phyloP scores from a whole-genome alignment of 2,329 filamentous ascomycete genomes.

The Cadophora malorum region DNA sequence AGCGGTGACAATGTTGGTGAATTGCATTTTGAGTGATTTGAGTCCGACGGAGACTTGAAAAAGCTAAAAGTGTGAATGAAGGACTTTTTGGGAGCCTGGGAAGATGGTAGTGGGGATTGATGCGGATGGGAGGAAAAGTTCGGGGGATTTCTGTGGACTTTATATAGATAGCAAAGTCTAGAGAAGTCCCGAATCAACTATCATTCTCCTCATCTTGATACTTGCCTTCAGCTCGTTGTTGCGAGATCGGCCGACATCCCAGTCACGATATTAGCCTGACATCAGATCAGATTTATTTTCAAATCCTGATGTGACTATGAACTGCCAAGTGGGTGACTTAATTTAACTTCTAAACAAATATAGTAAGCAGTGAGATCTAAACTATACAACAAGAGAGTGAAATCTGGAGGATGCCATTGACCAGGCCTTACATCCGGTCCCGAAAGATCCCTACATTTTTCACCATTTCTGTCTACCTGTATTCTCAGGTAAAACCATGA shows the following conservation, averaged over 20 bases:
- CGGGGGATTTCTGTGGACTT: background rate
- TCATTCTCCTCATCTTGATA: background rate
- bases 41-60: background rate
- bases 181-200: background rate
- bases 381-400: background rate
- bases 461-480: no score
- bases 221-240: background rate
- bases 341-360: background rate
- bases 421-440: no score
- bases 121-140: background rate
- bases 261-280: background rate
- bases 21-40: constrained; percentile 22
- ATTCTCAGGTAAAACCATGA: no score
- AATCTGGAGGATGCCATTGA: no score
- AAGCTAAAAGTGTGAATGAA: background rate
- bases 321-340: background rate
- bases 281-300: background rate
- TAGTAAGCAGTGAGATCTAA: background rate
- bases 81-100: background rate
- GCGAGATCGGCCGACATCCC: background rate
- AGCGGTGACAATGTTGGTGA: constrained; percentile 24
- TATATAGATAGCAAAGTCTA: background rate
- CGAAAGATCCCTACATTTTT: no score
- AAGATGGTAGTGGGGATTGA: constrained; percentile 4
- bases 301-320: no score